Evolutionary conservation across 225 moss, liverwort and hornwort species (phyloP), one percentile per base, ranked within the genome.

Genomic region (Asterella californica): DNA sequence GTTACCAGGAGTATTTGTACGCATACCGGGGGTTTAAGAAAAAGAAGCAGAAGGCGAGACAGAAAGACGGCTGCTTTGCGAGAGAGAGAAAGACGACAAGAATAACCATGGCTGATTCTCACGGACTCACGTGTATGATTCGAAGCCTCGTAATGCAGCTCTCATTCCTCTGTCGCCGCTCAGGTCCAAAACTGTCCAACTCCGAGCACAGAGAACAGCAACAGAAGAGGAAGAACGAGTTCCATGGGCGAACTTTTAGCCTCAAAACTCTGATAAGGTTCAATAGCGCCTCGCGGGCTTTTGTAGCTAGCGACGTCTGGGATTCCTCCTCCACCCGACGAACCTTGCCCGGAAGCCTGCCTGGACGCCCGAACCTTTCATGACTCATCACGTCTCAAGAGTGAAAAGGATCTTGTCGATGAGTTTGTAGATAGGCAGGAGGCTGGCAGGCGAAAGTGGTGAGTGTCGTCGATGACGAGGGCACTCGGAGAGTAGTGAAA

Each of bases 191-290:
- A 36, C 29, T 33, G 30, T 32, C 65, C 65, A 33, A 65, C 27
- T 61, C 61, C 61, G 8, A 25, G 11, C 42, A 57, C 4, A 9
- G 15, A 25, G 21, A 60, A 2, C 59, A 17, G 52, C 14, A 52
- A 24, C 37, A 12, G 42, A 36, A 34, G 14, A 17, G 10, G 29
- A 22, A n/a, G 11, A 30, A 24, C 6, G 72, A 15, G 4, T 30
- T 6, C 30, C 4, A 10, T 34, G 57, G 33, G 42, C 46, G 72
- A 1, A 29, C 24, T 72, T 72, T 72, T 76, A 59, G 75, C 75
- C 75, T 76, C 75, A 76, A 36, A 24, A 59, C 34, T 25, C 57
- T 59, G 75, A 76, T 76, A 76, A 76, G 75, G 57, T 76, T 37
- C 67, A 36, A 18, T 10, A 7, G 57, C 18, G 52, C 27, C 32